Evolutionary conservation across 768 basidiomycete species (phyloP), one percentile per base, ranked within the genome.

Genomic region (Tremella mesenterica): DNA sequence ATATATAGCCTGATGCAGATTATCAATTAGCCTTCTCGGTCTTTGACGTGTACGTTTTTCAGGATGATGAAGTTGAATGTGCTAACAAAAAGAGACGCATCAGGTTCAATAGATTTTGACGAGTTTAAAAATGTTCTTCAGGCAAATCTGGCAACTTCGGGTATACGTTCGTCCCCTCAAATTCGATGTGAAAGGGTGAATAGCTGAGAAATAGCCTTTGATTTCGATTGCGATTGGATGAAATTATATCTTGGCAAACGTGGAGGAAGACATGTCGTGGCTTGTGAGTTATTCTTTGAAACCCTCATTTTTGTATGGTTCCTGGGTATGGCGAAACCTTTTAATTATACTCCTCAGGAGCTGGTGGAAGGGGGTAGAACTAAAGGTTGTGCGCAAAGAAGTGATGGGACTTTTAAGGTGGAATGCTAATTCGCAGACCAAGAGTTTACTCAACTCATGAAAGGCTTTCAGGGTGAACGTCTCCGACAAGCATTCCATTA

Each of bases 361-460:
- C n/a, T n/a, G n/a, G n/a, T n/a, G n/a, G n/a, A n/a, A n/a, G n/a
- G n/a, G n/a, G n/a, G n/a, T n/a, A n/a, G n/a, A n/a, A n/a, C n/a
- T n/a, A n/a, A n/a, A n/a, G n/a, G n/a, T n/a, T n/a, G n/a, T n/a
- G n/a, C n/a, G n/a, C n/a, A n/a, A n/a, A 30, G 9, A n/a, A n/a
- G n/a, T 12, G 44, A 39, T 10, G 21, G 47, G 18, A 41, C 20
- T 10, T 36, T 10, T 36, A 44, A n/a, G 14, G 33, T 8, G 16
- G 31, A 4, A 13, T 12, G 9, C 33, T 50, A 29, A 44, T 41
- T n/a, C 21, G 47, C 62, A 90, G 86, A 92, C 76, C 86, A 86
- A 71, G 92, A 97, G 74, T 97, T 97, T 76, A 95, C 91, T 27
- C 92, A 96, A 76, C 77, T 97, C 55, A 95, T 99, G 89, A 97